phyloP scores from a whole-genome alignment of 2,329 filamentous ascomycete genomes.

The Xylariales sp. region DNA sequence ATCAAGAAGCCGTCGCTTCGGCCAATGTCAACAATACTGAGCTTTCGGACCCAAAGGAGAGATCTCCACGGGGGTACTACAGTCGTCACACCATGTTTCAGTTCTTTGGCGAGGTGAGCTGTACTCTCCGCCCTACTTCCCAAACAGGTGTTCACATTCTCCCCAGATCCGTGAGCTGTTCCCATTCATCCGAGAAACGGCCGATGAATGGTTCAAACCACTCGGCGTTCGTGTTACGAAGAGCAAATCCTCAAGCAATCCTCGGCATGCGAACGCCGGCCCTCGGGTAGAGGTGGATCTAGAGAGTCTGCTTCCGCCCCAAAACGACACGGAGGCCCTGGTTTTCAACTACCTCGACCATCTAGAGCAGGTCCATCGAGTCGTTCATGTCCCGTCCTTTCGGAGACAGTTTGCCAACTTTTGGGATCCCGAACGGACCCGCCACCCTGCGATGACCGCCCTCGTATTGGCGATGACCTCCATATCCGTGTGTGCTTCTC shows the following conservation, averaged over 20 bases:
- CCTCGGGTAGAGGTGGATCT: too few species aligned
- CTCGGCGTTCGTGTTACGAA: conserved; percentile 12
- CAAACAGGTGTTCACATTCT: too few species aligned
- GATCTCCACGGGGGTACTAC: conserved; percentile 16
- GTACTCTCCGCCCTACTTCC: background rate
- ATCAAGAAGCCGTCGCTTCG: too few species aligned
- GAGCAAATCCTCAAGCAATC: conserved; percentile 6
- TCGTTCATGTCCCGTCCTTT: conserved; percentile 18
- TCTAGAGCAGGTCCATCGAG: conserved; percentile 33
- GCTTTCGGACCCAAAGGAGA: conserved; percentile 13
- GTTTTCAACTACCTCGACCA: conserved; percentile 32
- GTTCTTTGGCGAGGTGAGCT: conserved; percentile 18
- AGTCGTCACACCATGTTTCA: conserved; percentile 15
- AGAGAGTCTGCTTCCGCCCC: conserved; percentile 23
- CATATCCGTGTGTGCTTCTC: conserved; percentile 14
- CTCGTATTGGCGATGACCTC: conserved; percentile 28
- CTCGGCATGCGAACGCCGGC: too few species aligned
- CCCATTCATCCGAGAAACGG: conserved; percentile 16
- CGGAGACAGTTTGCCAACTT: conserved; percentile 15
- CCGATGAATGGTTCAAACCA: conserved; percentile 17
- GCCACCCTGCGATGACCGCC: conserved; percentile 13
- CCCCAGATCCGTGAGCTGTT: conserved; percentile 16
- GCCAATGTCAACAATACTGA: conserved; percentile 7
- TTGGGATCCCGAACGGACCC: conserved; percentile 10
- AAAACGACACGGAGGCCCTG: conserved; percentile 27